Percentiles rank a stretch among this genome's conserved stretches.
Conservation (phyloP, 352 stramenopile genomes). For the Thalassiosira livingstoniorum region DNA sequence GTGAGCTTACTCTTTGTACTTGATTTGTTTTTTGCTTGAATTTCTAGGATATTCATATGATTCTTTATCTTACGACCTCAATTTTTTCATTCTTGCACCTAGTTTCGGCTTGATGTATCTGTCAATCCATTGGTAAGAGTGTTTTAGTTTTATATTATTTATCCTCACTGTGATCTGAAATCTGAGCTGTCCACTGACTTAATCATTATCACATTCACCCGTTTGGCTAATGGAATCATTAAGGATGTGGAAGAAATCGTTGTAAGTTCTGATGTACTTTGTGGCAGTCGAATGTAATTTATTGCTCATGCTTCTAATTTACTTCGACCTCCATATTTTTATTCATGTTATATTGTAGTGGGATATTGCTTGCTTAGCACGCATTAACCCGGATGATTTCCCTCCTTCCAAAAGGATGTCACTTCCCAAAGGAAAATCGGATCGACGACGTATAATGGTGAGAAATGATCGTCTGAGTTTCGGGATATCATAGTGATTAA, state of each 20-base stretch:
- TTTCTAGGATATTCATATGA: slow-evolving; percentile 2
- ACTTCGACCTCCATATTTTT: not conserved
- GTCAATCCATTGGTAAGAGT: slow-evolving; percentile 51
- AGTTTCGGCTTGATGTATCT: slow-evolving; percentile 54
- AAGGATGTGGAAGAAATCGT: slow-evolving; percentile 82
- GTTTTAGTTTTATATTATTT: not conserved
- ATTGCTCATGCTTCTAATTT: not conserved
- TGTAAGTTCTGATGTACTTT: no score
- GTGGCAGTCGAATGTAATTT: not conserved
- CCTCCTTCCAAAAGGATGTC: slow-evolving; percentile 51
- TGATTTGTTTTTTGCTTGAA: not conserved
- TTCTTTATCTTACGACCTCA: not conserved
- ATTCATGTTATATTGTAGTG: slow-evolving; percentile 33
- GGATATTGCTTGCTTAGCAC: slow-evolving; percentile 73
- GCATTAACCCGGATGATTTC: slow-evolving; percentile 43
- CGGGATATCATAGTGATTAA: no score
- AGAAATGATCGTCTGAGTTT: not conserved
- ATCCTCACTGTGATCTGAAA: not conserved
- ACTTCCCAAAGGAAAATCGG: slow-evolving; percentile 62
- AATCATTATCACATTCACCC: not conserved
- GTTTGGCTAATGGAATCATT: not conserved
- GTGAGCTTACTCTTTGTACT: slow-evolving; percentile 3
- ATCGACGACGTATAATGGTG: slow-evolving; percentile 77
- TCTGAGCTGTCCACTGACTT: not conserved
- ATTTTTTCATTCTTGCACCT: not conserved